phyloP scores from a whole-genome alignment of 805 yeast genomes.

The Suhomyces pyralidae region DNA sequence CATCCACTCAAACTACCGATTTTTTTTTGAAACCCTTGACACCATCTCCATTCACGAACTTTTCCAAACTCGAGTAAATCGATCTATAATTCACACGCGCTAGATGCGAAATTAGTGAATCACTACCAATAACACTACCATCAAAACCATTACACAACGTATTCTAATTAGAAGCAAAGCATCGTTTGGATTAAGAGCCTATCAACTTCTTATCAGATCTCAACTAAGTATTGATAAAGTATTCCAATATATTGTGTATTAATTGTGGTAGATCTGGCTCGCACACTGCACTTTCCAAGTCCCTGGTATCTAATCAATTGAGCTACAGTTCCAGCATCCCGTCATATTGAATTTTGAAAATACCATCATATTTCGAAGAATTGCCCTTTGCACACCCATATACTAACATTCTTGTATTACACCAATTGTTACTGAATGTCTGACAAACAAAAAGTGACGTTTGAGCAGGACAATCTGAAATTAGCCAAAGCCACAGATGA shows the following conservation, averaged over 20 bases:
- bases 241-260: background rate
- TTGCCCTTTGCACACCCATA: background rate
- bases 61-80: background rate
- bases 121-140: background rate
- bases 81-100: background rate
- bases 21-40: background rate
- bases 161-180: background rate
- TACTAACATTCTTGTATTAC: background rate
- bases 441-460: conserved; percentile 2
- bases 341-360: too few species aligned
- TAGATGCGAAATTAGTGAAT: background rate
- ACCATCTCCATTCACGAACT: background rate
- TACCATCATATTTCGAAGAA: too few species aligned
- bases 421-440: conserved; percentile 1
- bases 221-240: too few species aligned
- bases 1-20: background rate
- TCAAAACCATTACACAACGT: background rate
- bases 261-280: background rate
- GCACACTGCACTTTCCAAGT: background rate
- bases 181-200: background rate
- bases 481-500: conserved; percentile 12
- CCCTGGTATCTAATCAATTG: background rate
- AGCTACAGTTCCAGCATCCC: background rate
- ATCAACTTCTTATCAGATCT: too few species aligned
- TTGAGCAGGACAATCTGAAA: conserved; percentile 4